Evolutionary conservation across 805 yeast species (phyloP).

Genomic region (Suhomyces emberorum): DNA sequence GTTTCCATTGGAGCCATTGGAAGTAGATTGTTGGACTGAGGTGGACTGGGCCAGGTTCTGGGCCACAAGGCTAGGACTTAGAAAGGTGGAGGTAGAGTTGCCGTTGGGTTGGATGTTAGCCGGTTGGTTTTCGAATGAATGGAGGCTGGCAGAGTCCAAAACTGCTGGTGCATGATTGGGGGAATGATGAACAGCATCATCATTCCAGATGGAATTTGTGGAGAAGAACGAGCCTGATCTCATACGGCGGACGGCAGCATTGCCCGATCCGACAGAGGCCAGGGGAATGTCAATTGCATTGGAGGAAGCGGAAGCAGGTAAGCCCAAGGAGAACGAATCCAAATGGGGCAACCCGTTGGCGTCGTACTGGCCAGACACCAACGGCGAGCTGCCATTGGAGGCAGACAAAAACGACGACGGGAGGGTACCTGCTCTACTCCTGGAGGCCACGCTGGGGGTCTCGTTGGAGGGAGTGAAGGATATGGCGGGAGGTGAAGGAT

Average conservation of each 20-base stretch:
- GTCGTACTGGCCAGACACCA: conserved; percentile 6
- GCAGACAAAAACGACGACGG: conserved; percentile 53
- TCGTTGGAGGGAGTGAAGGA: conserved; percentile 26
- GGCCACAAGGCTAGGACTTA: conserved; percentile 19
- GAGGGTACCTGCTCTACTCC: conserved; percentile 77
- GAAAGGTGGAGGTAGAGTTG: conserved; percentile 14
- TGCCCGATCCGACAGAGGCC: conserved; percentile 14
- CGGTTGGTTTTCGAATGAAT: conserved; percentile 11
- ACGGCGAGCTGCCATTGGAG: conserved; percentile 6
- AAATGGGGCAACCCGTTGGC: conserved; percentile 5
- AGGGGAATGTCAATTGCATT: conserved; percentile 18
- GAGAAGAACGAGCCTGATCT: conserved; percentile 56
- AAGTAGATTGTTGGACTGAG: conserved; percentile 5
- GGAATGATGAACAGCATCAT: conserved; percentile 28
- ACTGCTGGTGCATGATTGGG: conserved; percentile 11
- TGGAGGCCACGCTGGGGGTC: conserved; percentile 27
- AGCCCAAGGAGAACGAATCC: conserved; percentile 19
- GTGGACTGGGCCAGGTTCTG: conserved; percentile 10
- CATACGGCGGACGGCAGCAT: conserved; percentile 33
- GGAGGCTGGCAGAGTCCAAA: conserved; percentile 15
- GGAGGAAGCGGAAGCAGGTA: conserved; percentile 10
- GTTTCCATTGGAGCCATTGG: not conserved
- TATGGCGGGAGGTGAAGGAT: conserved; percentile 31
- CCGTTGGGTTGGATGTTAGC: conserved; percentile 7
- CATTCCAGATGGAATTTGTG: conserved; percentile 58